Percentiles rank a stretch among this genome's conserved stretches.
Evolutionary conservation across 495 filamentous ascomycete species (phyloP).

Genomic region (Friedmanniomyces endolithicus): DNA sequence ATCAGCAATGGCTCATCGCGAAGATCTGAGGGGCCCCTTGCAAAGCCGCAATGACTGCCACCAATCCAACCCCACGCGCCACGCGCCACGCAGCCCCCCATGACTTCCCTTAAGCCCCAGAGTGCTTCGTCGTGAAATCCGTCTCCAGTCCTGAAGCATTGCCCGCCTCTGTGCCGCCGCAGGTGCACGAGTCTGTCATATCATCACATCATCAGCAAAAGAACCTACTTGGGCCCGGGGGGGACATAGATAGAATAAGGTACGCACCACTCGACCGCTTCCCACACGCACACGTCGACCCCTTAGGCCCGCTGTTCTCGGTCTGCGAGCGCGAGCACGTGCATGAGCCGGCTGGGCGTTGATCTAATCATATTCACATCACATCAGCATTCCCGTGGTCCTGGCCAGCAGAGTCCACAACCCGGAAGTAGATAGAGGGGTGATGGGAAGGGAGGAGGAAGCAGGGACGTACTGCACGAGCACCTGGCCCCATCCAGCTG

Average conservation of each 20-base stretch:
- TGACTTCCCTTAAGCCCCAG: not conserved
- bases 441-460: not conserved
- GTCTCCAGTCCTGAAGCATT: constrained; percentile 45
- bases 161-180: constrained; percentile 55
- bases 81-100: no score
- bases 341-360: constrained; percentile 65
- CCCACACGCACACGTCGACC: constrained; percentile 63
- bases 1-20: no score
- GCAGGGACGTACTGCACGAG: constrained; percentile 56
- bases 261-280: constrained; percentile 53
- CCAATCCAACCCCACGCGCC: not conserved
- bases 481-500: constrained; percentile 57
- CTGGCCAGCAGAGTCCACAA: no score
- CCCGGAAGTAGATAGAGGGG: not conserved
- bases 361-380: constrained; percentile 33
- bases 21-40: no score
- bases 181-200: constrained; percentile 61
- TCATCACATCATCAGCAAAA: not conserved
- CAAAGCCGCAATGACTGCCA: no score
- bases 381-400: no score
- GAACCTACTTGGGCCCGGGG: not conserved
- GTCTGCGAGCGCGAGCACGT: constrained; percentile 60
- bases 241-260: no score
- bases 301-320: constrained; percentile 55
- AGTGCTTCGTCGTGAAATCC: constrained; percentile 5